Base-by-base conservation (phyloP, 2,329 filamentous ascomycete genomes). In the Cytospora piceae region DNA sequence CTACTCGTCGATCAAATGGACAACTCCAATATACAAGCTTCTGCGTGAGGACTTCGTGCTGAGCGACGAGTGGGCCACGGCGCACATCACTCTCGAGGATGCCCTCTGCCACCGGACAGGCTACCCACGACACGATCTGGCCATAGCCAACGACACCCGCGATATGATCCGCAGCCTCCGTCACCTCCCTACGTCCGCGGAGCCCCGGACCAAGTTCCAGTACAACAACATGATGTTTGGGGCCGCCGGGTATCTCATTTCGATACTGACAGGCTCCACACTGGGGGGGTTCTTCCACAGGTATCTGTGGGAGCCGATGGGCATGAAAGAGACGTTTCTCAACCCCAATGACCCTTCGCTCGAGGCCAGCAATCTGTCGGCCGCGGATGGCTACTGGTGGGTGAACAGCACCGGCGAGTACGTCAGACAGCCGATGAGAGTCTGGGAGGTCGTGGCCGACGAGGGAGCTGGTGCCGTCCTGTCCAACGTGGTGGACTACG, bases 171-270 rank as follows among this genome's bases (percentile, higher is more conserved):
- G 80, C 31, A 79, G 78, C 22, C 68, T 86, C 29, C 76, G 83
- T 3, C 70, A 83, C 67, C 72, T 87, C 20, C 77, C 79, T 1
- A 69, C 82, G 67, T 76, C 75, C 0, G 72, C 73, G 8, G 80
- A 83, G 67, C 77, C 82, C 6, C 76, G 85, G 2, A 75, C 77
- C 1, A 74, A 70, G 62, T 84, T 76, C 63, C 75, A 80, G 65
- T 86, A 86, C 70, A 79, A 76, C 71, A 85, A 86, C 70, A 74
- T 79, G 64, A 84, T 85, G 78, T 86, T 77, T 69, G 74, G 75
- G 1, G 76, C 76, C 1, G 76, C 79, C 2, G 78, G 78, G 6
- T 75, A 84, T 68, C 76, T 84, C 0, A 71, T 85, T n/a, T 80
- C 84, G 68, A 77, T 71, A 0, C 63, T 82, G 3, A 78, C 76